phyloP scores from a whole-genome alignment of 306 rosid species.

The Echinosophora koreensis region DNA sequence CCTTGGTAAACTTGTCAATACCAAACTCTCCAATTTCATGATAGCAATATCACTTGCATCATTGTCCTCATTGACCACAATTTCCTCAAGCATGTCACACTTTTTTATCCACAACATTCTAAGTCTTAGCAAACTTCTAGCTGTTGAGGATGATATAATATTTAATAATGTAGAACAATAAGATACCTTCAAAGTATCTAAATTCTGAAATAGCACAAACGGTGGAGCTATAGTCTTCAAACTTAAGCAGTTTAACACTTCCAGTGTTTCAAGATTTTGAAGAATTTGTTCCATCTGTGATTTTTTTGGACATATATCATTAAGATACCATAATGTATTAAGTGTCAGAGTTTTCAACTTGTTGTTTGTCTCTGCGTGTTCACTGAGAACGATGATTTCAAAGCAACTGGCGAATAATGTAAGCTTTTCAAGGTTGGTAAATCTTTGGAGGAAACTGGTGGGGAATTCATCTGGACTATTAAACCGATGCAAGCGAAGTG shows the following conservation, averaged over 20 bases:
- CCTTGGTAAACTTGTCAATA: background rate
- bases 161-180: conserved; percentile 5
- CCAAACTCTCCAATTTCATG: background rate
- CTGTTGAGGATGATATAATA: background rate
- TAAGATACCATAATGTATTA: too few relatives aligned
- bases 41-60: conserved; percentile 21
- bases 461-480: background rate
- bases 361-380: too few relatives aligned
- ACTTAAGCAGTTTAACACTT: background rate
- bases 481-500: background rate
- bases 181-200: background rate
- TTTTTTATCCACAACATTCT: background rate
- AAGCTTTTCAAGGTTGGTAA: conserved; percentile 1
- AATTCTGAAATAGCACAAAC: background rate
- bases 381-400: too few relatives aligned
- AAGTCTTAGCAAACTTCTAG: conserved; percentile 2
- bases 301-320: background rate
- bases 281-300: background rate
- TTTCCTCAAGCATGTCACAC: conserved; percentile 10
- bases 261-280: background rate
- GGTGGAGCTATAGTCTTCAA: background rate
- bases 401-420: background rate
- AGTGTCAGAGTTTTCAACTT: too few relatives aligned
- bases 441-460: background rate
- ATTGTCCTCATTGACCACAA: background rate